phyloP scores from a whole-genome alignment of 495 filamentous ascomycete species.

The Neurospora tetrasperma region DNA sequence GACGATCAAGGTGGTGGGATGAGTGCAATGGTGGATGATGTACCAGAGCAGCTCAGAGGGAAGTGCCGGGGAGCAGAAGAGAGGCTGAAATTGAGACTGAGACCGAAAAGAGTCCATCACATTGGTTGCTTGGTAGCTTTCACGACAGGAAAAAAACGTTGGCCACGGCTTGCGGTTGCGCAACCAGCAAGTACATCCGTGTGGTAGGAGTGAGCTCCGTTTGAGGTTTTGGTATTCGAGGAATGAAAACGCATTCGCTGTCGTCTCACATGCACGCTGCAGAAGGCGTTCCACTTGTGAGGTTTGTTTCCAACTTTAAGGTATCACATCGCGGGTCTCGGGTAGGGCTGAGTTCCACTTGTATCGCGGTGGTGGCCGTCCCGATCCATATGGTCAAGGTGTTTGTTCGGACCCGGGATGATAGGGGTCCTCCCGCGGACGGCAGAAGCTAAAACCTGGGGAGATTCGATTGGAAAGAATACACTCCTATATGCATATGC shows the following conservation, averaged over 20 bases:
- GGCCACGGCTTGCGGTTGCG: background rate
- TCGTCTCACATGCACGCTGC: background rate
- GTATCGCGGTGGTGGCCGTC: background rate
- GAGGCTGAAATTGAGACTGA: conserved; percentile 17
- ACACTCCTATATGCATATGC: background rate
- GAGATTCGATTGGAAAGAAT: background rate
- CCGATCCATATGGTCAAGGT: background rate
- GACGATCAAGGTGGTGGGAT: conserved; percentile 55
- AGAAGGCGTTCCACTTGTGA: background rate
- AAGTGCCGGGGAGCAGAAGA: conserved; percentile 39
- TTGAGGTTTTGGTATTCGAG: background rate
- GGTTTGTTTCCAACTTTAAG: background rate
- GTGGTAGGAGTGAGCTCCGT: background rate
- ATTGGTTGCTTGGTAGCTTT: too few relatives aligned
- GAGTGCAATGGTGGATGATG: conserved; percentile 45
- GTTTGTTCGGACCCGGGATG: background rate
- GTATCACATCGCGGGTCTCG: background rate
- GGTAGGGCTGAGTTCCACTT: background rate
- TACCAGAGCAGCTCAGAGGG: conserved; percentile 53
- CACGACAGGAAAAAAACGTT: background rate
- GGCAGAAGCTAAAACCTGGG: background rate
- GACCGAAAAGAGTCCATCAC: background rate
- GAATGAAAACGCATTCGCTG: background rate
- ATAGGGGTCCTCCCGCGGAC: background rate
- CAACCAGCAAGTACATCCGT: background rate